Evolutionary conservation across 2,329 filamentous ascomycete species (phyloP).

Genomic region (Chaetomiaceae sp.): DNA sequence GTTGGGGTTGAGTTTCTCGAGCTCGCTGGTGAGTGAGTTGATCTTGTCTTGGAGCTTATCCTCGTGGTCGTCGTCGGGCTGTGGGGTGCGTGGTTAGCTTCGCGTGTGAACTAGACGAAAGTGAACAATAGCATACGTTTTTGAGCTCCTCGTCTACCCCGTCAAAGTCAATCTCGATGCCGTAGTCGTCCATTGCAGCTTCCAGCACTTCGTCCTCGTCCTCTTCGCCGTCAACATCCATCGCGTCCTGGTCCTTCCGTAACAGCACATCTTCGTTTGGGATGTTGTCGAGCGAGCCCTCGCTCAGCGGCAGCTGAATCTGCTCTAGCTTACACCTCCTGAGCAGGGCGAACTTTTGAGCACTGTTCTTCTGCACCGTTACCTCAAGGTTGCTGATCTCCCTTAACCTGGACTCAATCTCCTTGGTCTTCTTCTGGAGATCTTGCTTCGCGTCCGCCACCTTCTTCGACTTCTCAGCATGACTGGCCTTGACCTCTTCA

Average conservation of each 20-base stretch:
- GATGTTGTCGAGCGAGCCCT: slow-evolving; percentile 74
- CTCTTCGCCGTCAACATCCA: slow-evolving; percentile 73
- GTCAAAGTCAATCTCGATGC: slow-evolving; percentile 83
- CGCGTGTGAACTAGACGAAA: not conserved
- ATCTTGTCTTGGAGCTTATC: slow-evolving; percentile 74
- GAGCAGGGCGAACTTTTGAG: slow-evolving; percentile 75
- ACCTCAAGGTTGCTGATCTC: slow-evolving; percentile 75
- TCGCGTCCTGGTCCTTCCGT: slow-evolving; percentile 73
- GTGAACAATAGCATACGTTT: slow-evolving; percentile 46
- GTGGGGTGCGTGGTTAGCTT: slow-evolving; percentile 23
- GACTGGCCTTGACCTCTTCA: slow-evolving; percentile 52
- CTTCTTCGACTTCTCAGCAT: slow-evolving; percentile 57
- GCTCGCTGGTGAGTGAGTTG: slow-evolving; percentile 62
- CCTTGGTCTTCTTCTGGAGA: slow-evolving; percentile 75
- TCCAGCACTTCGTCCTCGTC: slow-evolving; percentile 55
- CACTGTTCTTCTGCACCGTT: slow-evolving; percentile 77
- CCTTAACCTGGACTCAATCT: slow-evolving; percentile 68
- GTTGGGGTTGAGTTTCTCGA: slow-evolving; percentile 94
- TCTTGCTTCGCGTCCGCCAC: slow-evolving; percentile 74
- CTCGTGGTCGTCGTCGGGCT: slow-evolving; percentile 68
- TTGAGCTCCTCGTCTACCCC: slow-evolving; percentile 76
- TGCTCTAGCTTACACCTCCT: slow-evolving; percentile 91
- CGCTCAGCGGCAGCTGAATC: slow-evolving; percentile 72
- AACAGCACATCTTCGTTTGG: slow-evolving; percentile 80
- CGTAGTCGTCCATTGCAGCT: slow-evolving; percentile 75